Evolutionary conservation across 495 filamentous ascomycete species (phyloP), one percentile per base, ranked within the genome.

Genomic region (Podospora tetraspora): DNA sequence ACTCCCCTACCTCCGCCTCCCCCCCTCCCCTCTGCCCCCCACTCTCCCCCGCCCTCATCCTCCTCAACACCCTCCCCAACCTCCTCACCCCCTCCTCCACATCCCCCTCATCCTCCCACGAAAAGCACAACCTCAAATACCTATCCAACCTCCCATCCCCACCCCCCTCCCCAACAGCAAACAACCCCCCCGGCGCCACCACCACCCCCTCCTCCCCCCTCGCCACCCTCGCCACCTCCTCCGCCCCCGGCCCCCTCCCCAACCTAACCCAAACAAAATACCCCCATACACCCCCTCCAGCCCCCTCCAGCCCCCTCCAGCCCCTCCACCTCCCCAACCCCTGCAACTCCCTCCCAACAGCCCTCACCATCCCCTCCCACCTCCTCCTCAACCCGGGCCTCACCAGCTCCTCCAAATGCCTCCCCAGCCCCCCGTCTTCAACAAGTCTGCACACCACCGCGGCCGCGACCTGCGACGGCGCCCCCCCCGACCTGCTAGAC

Each of bases 231-330:
- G 87, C 85, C 16, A 96, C 80, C n/a, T 79, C 83, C 32, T 75
- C 75, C 2, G 87, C 88, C 25, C 29, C 70, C 60, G 1, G 77
- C 12, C 88, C 71, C 5, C 25, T 75, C 74, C 91, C 90, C 21
- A 97, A 77, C 10, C 79, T 78, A 21, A 95, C 72, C 92, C 92
- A 97, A 37, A 93, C 79, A 74, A 95, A 96, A 76, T 92, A 96
- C 0, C 93, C 0, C 92, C 92, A 64, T 81, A 82, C 16, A 84
- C 64, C 70, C 66, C 5, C 68, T n/a, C n/a, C n/a, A n/a, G n/a
- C n/a, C n/a, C n/a, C n/a, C n/a, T n/a, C n/a, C n/a, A n/a, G n/a
- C n/a, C 68, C 2, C 59, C 64, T 77, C 75, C 0, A 43, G n/a
- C 3, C 80, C 65, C 3, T 70, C 76, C 8, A 89, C 85, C 16